phyloP scores from a whole-genome alignment of 1,139 yeast genomes.

The Sugiyamaella novakii region DNA sequence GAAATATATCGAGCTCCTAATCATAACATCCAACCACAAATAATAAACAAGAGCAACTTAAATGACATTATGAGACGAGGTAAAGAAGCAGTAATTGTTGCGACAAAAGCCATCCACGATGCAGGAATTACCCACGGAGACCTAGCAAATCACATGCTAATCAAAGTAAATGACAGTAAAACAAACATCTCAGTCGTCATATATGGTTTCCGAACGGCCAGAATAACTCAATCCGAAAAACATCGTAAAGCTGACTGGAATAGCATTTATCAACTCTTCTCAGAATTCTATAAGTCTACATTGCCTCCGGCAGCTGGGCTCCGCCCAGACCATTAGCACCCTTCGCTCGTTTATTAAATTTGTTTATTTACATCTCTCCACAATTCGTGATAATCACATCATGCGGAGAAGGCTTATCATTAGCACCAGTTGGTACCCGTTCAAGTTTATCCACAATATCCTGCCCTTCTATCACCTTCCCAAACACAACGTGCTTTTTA shows the following conservation, averaged over 20 bases:
- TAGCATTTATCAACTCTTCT: neutral
- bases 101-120: conserved; percentile 20
- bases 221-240: conserved; percentile 3
- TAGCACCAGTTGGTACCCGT: conserved; percentile 61
- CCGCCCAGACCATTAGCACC: neutral
- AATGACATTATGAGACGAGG: conserved; percentile 3
- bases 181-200: conserved; percentile 15
- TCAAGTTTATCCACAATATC: conserved; percentile 72
- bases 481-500: conserved; percentile 47
- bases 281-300: no score
- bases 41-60: neutral
- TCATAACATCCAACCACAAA: neutral
- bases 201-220: conserved; percentile 15
- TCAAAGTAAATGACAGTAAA: conserved; percentile 13
- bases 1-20: conserved; percentile 16
- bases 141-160: conserved; percentile 20
- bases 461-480: conserved; percentile 53
- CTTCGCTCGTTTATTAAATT: no score
- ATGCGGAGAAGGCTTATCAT: conserved; percentile 59
- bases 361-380: conserved; percentile 50
- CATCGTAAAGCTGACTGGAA: conserved; percentile 11
- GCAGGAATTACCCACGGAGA: conserved; percentile 25
- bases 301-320: neutral
- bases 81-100: conserved; percentile 6
- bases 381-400: conserved; percentile 36